Conservation (phyloP, 2,329 filamentous ascomycete genomes). For the Phoma sp. region DNA sequence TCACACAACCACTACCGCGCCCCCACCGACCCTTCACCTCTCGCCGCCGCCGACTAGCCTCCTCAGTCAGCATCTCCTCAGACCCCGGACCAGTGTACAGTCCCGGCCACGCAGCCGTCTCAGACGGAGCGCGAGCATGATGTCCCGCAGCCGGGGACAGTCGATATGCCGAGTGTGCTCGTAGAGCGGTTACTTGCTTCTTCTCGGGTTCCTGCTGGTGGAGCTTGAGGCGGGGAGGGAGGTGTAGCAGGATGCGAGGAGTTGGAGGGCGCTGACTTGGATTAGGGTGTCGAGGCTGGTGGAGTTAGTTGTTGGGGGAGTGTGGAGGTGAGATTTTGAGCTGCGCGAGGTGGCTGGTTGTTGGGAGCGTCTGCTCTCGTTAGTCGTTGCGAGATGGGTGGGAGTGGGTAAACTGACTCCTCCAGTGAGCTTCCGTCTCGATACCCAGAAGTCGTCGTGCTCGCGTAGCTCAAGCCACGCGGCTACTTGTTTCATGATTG, state of each 20-base stretch:
- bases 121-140: slow-evolving; percentile 31
- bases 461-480: slow-evolving; percentile 26
- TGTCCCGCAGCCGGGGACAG: slow-evolving; percentile 35
- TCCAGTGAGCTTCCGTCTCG: not conserved
- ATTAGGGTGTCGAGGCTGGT: slow-evolving; percentile 21
- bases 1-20: not conserved
- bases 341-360: not conserved
- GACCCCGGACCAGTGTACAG: slow-evolving; percentile 23
- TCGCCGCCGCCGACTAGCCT: not conserved
- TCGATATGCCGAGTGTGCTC: slow-evolving; percentile 24
- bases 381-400: not conserved
- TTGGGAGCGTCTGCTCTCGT: not conserved
- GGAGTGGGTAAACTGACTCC: not conserved
- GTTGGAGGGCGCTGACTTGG: slow-evolving; percentile 29
- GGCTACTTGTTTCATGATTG: slow-evolving; percentile 24
- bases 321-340: not conserved
- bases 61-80: slow-evolving; percentile 11
- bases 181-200: slow-evolving; percentile 23
- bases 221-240: slow-evolving; percentile 18
- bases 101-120: slow-evolving; percentile 28
- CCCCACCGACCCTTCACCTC: not conserved
- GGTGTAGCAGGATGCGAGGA: slow-evolving; percentile 37
- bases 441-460: slow-evolving; percentile 22
- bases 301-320: not conserved
- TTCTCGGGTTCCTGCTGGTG: not conserved